phyloP scores from a whole-genome alignment of 345 rosid genomes.

The Carallia brachiata region DNA sequence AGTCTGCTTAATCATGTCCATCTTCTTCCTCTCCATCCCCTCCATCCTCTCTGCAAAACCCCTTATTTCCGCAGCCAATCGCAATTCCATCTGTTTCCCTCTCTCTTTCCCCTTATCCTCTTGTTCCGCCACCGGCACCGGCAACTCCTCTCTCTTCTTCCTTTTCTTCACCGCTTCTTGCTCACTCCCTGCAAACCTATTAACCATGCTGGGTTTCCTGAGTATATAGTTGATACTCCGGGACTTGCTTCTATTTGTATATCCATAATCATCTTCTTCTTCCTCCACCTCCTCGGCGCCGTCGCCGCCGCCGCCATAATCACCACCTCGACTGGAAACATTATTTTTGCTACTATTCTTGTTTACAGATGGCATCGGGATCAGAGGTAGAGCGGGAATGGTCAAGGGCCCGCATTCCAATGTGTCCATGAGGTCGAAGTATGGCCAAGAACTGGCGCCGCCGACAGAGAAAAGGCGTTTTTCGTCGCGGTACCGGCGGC shows the following conservation, averaged over 20 bases:
- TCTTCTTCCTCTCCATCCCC: constrained; percentile 63
- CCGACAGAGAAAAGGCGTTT: constrained; percentile 31
- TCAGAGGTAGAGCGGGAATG: constrained; percentile 49
- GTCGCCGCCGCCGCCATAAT: too few relatives aligned
- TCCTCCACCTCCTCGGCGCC: constrained; percentile 23
- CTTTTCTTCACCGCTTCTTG: constrained; percentile 22
- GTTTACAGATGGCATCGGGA: constrained; percentile 24
- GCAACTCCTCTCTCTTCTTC: constrained; percentile 20
- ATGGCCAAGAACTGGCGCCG: constrained; percentile 50
- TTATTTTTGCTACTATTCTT: background rate
- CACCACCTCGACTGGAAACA: too few relatives aligned
- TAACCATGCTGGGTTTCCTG: constrained; percentile 49
- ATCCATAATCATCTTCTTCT: constrained; percentile 34
- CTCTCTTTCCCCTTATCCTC: constrained; percentile 10
- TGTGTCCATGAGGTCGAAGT: constrained; percentile 64
- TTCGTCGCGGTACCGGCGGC: constrained; percentile 63
- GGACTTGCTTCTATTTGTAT: constrained; percentile 40
- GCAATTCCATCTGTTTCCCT: constrained; percentile 30
- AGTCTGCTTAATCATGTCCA: constrained; percentile 60
- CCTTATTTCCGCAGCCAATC: constrained; percentile 56
- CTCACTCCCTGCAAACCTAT: constrained; percentile 41
- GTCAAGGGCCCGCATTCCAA: constrained; percentile 63
- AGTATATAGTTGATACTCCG: constrained; percentile 62
- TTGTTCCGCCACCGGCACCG: constrained; percentile 4
- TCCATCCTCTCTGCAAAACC: constrained; percentile 54